Conservation (phyloP, 179 eudicot species). For the Patellifolia procumbens region DNA sequence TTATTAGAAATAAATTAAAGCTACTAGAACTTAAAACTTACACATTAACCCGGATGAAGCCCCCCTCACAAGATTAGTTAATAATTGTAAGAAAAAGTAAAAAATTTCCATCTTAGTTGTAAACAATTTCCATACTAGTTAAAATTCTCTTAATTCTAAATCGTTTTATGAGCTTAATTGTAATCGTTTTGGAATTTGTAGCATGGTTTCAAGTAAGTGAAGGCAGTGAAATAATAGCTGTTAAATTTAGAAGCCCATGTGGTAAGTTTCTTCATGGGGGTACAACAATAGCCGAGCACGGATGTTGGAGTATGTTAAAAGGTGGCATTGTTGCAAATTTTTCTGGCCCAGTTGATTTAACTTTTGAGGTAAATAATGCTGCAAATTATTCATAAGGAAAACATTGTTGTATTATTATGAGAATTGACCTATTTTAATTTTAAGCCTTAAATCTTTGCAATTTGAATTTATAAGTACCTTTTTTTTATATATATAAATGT, state of each 20-base stretch:
- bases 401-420: background rate
- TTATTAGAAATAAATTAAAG: too few relatives aligned
- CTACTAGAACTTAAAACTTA: too few relatives aligned
- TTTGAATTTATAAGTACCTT: background rate
- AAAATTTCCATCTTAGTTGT: too few relatives aligned
- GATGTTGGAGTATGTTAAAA: slow-evolving; percentile 72
- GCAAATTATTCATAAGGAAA: background rate
- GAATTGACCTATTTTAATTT: background rate
- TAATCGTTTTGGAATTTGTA: slow-evolving; percentile 19
- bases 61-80: too few relatives aligned
- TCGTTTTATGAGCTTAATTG: too few relatives aligned
- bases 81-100: too few relatives aligned
- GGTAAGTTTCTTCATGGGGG: slow-evolving; percentile 41
- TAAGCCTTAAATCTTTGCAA: background rate
- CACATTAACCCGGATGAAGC: too few relatives aligned
- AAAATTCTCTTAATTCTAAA: background rate
- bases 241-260: slow-evolving; percentile 25
- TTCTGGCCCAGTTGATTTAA: slow-evolving; percentile 35
- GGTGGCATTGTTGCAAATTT: slow-evolving; percentile 49
- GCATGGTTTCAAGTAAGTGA: slow-evolving; percentile 59
- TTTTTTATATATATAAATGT: slow-evolving; percentile 3
- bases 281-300: slow-evolving; percentile 47
- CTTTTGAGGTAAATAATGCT: slow-evolving; percentile 34
- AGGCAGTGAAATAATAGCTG: slow-evolving; percentile 44
- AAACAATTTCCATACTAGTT: too few relatives aligned